Evolutionary conservation across 371 early-diverging fungal genomes (phyloP), one percentile per base, ranked within the genome.

Genomic region (Apophysomyces elegans): DNA sequence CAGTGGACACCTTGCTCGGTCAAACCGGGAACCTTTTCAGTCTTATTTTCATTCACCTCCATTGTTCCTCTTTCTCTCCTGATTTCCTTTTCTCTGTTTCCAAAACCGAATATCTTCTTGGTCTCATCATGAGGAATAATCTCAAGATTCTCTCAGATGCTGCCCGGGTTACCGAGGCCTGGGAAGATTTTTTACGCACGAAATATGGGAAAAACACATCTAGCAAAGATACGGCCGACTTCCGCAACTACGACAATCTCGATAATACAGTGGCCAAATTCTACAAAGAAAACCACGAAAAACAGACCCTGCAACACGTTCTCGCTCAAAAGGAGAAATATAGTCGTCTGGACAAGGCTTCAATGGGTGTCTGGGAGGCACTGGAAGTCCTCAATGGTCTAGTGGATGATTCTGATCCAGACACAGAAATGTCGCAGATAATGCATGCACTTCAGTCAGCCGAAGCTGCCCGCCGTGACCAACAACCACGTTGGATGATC

Each of bases 361-460:
- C 63, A 36, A 76, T 84, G 76, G 68, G 83, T 37, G 71, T 87
- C 16, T 87, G 88, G 88, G 78, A 85, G 39, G 85, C 75, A 0
- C 43, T 87, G 37, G 81, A 86, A 56, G 37, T 82, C 11, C 61
- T 87, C 59, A 74, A 87, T 67, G 68, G 67, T 0, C 58, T 88
- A 14, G 78, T 83, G 7, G 88, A 87, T 62, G 77, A 79, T 36
- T 78, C 80, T 9, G 85, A 84, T 65, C 84, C 81, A 7, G 84
- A 84, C 62, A 80, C 80, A 1, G 61, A 73, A 8, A 46, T 79
- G 35, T 57, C 83, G 6, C 88, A 88, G 61, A 83, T 83, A 21
- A 72, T 76, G 13, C 88, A 88, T 64, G 76, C 84, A 2, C 65
- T 88, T 11, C 88, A 88, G 61, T 73, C 86, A 6, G 88, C 88